Conservation (phyloP, 495 filamentous ascomycete species). For the Glarea lozoyensis region DNA sequence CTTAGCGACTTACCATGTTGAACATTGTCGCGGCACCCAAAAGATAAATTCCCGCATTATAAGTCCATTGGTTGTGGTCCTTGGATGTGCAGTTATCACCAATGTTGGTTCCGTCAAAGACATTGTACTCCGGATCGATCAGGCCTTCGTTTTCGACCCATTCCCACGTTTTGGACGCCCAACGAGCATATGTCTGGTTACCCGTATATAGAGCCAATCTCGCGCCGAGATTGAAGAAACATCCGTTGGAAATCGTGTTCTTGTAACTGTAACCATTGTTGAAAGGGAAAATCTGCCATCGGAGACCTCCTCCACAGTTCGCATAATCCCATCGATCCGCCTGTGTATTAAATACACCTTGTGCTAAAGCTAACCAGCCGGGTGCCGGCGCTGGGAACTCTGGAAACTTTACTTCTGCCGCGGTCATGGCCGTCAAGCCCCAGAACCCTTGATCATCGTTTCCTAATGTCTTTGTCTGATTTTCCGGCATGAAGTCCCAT, state of each 20-base stretch:
- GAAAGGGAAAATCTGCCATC: slow-evolving; percentile 71
- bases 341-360: slow-evolving; percentile 67
- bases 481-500: slow-evolving; percentile 51
- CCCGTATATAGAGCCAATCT: slow-evolving; percentile 63
- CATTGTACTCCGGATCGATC: slow-evolving; percentile 34
- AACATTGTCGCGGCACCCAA: slow-evolving; percentile 63
- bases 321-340: slow-evolving; percentile 43
- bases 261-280: slow-evolving; percentile 68
- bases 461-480: slow-evolving; percentile 46
- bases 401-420: slow-evolving; percentile 59
- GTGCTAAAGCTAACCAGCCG: slow-evolving; percentile 61
- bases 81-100: slow-evolving; percentile 40
- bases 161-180: slow-evolving; percentile 60
- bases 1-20: slow-evolving; percentile 44
- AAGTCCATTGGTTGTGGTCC: slow-evolving; percentile 51
- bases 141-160: slow-evolving; percentile 49
- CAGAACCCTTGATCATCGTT: slow-evolving; percentile 73
- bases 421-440: slow-evolving; percentile 59
- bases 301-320: slow-evolving; percentile 62
- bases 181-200: slow-evolving; percentile 58
- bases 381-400: slow-evolving; percentile 41
- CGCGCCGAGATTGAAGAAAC: slow-evolving; percentile 50
- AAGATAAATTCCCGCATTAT: slow-evolving; percentile 60
- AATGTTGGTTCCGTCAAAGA: slow-evolving; percentile 50
- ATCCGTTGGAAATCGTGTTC: slow-evolving; percentile 42